phyloP scores from a whole-genome alignment of 805 yeast genomes.

The Tetrapisispora fleetii region DNA sequence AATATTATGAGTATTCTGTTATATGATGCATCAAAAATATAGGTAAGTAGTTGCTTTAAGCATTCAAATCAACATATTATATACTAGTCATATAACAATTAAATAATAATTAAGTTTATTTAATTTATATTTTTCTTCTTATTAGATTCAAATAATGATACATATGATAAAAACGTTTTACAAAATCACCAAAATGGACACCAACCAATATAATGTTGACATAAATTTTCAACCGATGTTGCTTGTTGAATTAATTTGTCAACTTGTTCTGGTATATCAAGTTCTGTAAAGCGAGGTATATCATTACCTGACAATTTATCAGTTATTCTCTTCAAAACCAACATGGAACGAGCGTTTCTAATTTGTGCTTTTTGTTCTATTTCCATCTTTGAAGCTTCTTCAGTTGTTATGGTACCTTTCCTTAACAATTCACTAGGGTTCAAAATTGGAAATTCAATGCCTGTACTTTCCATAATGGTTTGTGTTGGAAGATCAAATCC shows the following conservation, averaged over 20 bases:
- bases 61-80: too few relatives aligned
- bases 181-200: conserved; percentile 86
- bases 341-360: conserved; percentile 81
- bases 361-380: conserved; percentile 60
- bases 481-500: conserved; percentile 89
- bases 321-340: conserved; percentile 80
- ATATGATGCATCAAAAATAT: too few relatives aligned
- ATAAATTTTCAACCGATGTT: conserved; percentile 87
- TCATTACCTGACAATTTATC: conserved; percentile 93
- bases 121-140: too few relatives aligned
- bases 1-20: too few relatives aligned
- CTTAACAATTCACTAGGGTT: conserved; percentile 64
- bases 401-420: conserved; percentile 65
- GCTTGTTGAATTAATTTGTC: conserved; percentile 93
- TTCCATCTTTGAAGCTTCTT: conserved; percentile 63
- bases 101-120: too few relatives aligned
- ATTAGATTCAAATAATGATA: neutral
- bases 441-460: conserved; percentile 54
- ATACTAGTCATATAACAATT: too few relatives aligned
- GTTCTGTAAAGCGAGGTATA: conserved; percentile 57
- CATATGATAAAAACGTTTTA: neutral
- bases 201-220: conserved; percentile 98
- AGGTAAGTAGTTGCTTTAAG: too few relatives aligned
- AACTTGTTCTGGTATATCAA: conserved; percentile 82
- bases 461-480: conserved; percentile 65